These are phyloP conservation scores for Inga oerstediana DNA, from an alignment of 306 rosid species.

Conservation along the genomic window DNA sequence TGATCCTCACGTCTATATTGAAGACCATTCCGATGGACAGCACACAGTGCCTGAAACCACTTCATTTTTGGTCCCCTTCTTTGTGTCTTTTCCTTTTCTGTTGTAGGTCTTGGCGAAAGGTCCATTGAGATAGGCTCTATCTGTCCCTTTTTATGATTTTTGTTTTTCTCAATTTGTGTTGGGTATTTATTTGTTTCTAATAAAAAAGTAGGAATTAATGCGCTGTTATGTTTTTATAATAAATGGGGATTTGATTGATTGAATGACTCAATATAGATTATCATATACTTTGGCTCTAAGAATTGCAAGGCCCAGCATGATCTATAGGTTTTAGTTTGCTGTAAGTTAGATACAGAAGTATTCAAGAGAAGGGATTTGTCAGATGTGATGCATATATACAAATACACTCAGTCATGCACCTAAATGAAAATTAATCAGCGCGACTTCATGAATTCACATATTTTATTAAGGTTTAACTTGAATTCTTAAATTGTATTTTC, in stretches of 20 bases:
- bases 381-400: background rate
- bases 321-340: background rate
- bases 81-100: background rate
- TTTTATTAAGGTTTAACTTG: too few relatives aligned
- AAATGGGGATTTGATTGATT: background rate
- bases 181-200: background rate
- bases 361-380: background rate
- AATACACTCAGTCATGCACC: background rate
- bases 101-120: background rate
- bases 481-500: too few relatives aligned
- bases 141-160: background rate
- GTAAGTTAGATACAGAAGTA: background rate
- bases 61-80: background rate
- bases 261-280: background rate
- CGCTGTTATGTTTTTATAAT: background rate
- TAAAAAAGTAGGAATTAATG: background rate
- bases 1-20: too few relatives aligned
- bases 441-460: too few relatives aligned
- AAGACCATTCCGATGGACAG: too few relatives aligned
- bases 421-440: background rate
- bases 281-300: background rate
- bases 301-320: background rate
- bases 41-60: background rate
- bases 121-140: background rate
- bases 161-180: background rate